Evolutionary conservation across 306 rosid species (phyloP).

Genomic region (Lablab purpureus): DNA sequence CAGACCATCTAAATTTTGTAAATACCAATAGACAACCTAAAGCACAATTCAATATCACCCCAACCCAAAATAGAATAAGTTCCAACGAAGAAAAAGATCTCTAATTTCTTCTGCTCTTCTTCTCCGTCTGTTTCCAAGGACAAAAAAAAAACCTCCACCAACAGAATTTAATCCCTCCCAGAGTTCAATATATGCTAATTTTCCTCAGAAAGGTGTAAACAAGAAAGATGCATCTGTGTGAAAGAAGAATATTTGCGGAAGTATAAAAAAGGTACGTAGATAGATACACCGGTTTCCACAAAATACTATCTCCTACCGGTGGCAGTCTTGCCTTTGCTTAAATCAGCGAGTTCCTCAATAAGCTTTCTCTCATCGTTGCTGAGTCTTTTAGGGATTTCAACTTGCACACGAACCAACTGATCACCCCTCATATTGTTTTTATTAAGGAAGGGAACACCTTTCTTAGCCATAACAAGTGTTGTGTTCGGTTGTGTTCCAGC

Average conservation of each 20-base stretch:
- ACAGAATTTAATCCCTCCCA: conserved; percentile 32
- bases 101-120: conserved; percentile 28
- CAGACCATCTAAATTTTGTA: conserved; percentile 26
- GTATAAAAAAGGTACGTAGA: conserved; percentile 1
- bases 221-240: conserved; percentile 30
- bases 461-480: conserved; percentile 92
- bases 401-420: conserved; percentile 93
- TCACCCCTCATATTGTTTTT: conserved; percentile 92
- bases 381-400: conserved; percentile 87
- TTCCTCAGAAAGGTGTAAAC: conserved; percentile 28
- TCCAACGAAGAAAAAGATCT: conserved; percentile 17
- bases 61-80: conserved; percentile 32
- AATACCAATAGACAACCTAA: conserved; percentile 14
- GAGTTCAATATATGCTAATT: conserved; percentile 12
- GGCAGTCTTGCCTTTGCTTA: conserved; percentile 82
- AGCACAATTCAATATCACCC: conserved; percentile 33
- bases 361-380: conserved; percentile 86
- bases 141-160: conserved; percentile 26
- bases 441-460: conserved; percentile 88
- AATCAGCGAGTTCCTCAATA: conserved; percentile 82
- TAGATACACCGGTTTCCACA: conserved; percentile 35
- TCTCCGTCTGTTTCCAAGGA: conserved; percentile 21
- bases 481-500: conserved; percentile 92
- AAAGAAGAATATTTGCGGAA: conserved; percentile 29
- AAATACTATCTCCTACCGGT: conserved; percentile 45